A percentile compares a stretch with the other conserved stretches of the same genome.
phyloP scores from a whole-genome alignment of 2,329 filamentous ascomycete species.

The Phialemoniopsis sp. region DNA sequence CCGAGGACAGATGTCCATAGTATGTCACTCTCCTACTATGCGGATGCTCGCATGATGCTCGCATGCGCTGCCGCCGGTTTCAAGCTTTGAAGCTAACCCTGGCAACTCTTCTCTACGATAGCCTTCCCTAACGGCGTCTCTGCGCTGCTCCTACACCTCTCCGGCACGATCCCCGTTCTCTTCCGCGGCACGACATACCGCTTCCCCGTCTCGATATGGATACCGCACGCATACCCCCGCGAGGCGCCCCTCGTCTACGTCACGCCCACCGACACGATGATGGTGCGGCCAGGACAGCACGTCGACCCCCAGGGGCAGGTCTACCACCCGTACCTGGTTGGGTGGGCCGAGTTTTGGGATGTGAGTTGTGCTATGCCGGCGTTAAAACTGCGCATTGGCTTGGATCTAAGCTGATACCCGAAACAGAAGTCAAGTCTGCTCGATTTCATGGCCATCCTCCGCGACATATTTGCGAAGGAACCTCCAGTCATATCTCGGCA shows the following conservation, averaged over 20 bases:
- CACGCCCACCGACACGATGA: conserved; percentile 82
- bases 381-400: not conserved
- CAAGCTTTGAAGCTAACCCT: too few relatives aligned
- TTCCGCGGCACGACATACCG: conserved; percentile 88
- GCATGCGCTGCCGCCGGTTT: too few relatives aligned
- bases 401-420: not conserved
- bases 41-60: too few relatives aligned
- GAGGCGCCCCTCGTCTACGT: conserved; percentile 87
- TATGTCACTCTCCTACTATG: conserved; percentile 38
- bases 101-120: conserved; percentile 32
- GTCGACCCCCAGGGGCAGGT: conserved; percentile 89
- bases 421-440: conserved; percentile 73
- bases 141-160: conserved; percentile 79
- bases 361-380: conserved; percentile 46
- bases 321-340: conserved; percentile 91
- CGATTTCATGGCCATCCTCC: conserved; percentile 77
- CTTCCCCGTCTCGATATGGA: conserved; percentile 89
- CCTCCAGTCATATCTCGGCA: conserved; percentile 81
- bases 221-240: conserved; percentile 84
- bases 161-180: conserved; percentile 83
- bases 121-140: conserved; percentile 86
- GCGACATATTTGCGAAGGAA: conserved; percentile 89
- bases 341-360: conserved; percentile 88
- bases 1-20: conserved; percentile 95
- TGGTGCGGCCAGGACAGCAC: conserved; percentile 88